Base-by-base conservation (phyloP, 805 yeast species). In the Nakazawaea pomicola region DNA sequence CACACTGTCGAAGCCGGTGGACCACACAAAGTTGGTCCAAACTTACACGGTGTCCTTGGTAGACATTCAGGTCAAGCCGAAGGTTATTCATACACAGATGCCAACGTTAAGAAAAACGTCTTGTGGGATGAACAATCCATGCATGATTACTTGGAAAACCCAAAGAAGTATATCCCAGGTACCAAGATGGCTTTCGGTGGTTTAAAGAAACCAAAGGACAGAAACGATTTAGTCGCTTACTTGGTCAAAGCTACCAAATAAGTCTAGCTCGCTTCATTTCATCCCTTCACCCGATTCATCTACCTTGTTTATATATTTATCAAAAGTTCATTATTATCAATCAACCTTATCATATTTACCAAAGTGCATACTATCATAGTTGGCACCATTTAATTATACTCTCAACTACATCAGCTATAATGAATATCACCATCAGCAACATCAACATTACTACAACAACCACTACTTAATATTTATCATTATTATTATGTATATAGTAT, bases 121-220 rank as follows among this genome's bases (percentile, higher is more conserved):
- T 56, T 57, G 46, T 93, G 99, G 99, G 56, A 61, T 53, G 89
- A 80, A 62, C 89, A 89, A 65, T 78, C 88, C 67, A 78, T 93
- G 84, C 76, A 83, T 57, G 95, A 86, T 68, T 93, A 93, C 83
- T 80, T 93, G 70, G 95, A 85, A 73, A 93, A 93, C 86, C 99
- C 99, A 75, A 93, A 93, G 95, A 93, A 93, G 77, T 93, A 89
- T 78, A 89, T 93, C 57, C 99, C 99, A 66, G 99, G 99, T 70
- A 93, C 98, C 76, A 93, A 93, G 85, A 93, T 93, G 99, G 98
- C 99, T 53, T 93, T 91, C 61, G 99, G 96, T 74, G 99, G 99
- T 76, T 80, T 93, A 72, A 93, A 93, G 90, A 93, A 93, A 80
- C 83, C 89, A 53, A 91, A 89, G 83, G 99, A 93, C 78, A 88